Evolutionary conservation across 495 filamentous ascomycete species (phyloP).

Genomic region (Xylaria acuta): DNA sequence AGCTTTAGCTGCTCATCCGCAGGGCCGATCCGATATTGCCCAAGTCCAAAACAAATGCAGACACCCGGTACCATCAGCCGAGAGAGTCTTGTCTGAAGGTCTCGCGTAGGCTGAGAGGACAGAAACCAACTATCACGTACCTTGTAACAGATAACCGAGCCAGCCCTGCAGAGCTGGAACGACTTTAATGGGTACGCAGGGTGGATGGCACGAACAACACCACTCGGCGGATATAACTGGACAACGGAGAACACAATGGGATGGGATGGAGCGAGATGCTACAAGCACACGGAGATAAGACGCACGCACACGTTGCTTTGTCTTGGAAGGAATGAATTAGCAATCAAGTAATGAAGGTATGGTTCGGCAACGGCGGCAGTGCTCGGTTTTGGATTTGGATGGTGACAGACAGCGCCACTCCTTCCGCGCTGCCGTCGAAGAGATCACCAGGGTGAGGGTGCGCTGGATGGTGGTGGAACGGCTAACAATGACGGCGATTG

Average conservation of each 20-base stretch:
- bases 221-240: background rate
- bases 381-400: conserved; percentile 16
- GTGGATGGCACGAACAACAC: background rate
- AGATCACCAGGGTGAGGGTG: background rate
- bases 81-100: conserved; percentile 33
- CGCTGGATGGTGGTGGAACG: background rate
- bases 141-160: conserved; percentile 26
- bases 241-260: background rate
- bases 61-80: conserved; percentile 45
- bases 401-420: background rate
- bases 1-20: conserved; percentile 49
- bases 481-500: background rate
- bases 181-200: conserved; percentile 15
- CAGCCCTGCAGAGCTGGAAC: conserved; percentile 16
- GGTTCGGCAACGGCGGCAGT: conserved; percentile 16
- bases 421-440: conserved; percentile 9
- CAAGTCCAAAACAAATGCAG: conserved; percentile 38
- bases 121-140: conserved; percentile 35
- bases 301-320: conserved; percentile 4
- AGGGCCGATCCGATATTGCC: conserved; percentile 51
- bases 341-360: conserved; percentile 6
- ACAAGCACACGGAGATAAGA: conserved; percentile 20
- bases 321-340: conserved; percentile 24
- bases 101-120: conserved; percentile 28
- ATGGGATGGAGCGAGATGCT: conserved; percentile 11